Base-by-base conservation (phyloP, 176 grass and related monocot genomes). In the Aegilops bicornis region DNA sequence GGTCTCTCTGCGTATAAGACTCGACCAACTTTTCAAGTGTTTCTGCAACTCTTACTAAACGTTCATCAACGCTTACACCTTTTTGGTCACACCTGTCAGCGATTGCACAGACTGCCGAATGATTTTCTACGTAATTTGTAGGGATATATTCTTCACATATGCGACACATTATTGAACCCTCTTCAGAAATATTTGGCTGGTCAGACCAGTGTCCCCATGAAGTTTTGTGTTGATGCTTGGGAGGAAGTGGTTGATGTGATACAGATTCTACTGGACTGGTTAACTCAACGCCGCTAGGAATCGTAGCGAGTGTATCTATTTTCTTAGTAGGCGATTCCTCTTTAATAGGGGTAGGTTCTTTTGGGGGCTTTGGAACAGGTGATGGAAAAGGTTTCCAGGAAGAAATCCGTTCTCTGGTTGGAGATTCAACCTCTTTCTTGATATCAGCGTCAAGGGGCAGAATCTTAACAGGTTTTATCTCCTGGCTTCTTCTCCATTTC, bases 101-200 rank as follows among this genome's bases (percentile, higher is more conserved):
- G 78, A 92, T 84, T 68, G 97, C 97, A 86, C 97, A 99, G 42
- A 95, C 84, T 83, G 85, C 92, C 36, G 89, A 99, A 87, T 99
- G 97, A 77, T 97, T 89, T 87, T 97, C 97, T n/a, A 99, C 97
- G 64, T 91, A 93, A 66, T 89, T 85, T 73, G 97, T 99, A 50
- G 97, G 97, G 64, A 99, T 92, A 91, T 99, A 91, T 92, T 99
- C 97, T 90, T 99, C 97, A 69, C 97, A 99, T 91, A 99, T 99
- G 83, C 97, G 97, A 84, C 97, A 99, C 97, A 99, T 99, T 86
- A 99, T 99, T 64, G 94, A 97, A 65, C 94, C 94, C 78, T 99
- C 97, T 88, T 99, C 97, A 75, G 94, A 93, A 85, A 91, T 91
- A 93, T 87, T 97, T 76, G 91, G 97, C 84, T 99, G 92, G 82